Percentiles rank a stretch among this genome's conserved stretches.
Conservation (phyloP, 768 basidiomycete species). For the Auricularia auricula-judae region DNA sequence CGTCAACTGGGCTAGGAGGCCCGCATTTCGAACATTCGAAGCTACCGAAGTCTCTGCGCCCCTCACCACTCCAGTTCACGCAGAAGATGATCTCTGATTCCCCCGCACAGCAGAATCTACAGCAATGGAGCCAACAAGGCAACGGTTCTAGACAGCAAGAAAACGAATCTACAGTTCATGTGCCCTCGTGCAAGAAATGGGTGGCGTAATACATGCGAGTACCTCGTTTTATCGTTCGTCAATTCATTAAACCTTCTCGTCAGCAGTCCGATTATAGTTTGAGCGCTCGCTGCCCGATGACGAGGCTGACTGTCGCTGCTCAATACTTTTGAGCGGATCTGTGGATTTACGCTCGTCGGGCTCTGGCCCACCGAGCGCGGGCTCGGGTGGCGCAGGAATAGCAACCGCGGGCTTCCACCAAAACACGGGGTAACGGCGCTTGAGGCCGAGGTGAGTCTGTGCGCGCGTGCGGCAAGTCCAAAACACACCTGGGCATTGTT, state of each 20-base stretch:
- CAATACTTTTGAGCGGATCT: background rate
- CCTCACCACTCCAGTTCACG: no score
- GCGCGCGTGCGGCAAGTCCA: background rate
- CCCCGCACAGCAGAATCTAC: no score
- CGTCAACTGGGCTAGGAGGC: no score
- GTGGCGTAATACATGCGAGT: background rate
- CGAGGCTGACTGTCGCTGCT: background rate
- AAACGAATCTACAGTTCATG: background rate
- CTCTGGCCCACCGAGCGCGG: background rate
- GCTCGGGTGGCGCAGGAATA: background rate
- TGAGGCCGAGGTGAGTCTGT: background rate
- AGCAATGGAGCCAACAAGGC: no score
- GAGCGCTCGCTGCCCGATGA: background rate
- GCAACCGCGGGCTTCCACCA: slow-evolving; percentile 25
- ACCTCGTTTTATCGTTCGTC: background rate
- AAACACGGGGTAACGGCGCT: slow-evolving; percentile 34
- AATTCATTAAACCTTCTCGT: background rate
- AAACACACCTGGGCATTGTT: slow-evolving; percentile 34
- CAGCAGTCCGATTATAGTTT: background rate
- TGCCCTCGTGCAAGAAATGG: background rate
- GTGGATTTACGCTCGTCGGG: background rate
- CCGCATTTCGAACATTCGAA: no score
- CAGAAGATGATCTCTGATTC: no score
- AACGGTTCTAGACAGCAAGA: no score
- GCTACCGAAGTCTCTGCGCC: no score